Evolutionary conservation across 805 yeast species (phyloP).

Genomic region (Schizosaccharomyces cryophilus): DNA sequence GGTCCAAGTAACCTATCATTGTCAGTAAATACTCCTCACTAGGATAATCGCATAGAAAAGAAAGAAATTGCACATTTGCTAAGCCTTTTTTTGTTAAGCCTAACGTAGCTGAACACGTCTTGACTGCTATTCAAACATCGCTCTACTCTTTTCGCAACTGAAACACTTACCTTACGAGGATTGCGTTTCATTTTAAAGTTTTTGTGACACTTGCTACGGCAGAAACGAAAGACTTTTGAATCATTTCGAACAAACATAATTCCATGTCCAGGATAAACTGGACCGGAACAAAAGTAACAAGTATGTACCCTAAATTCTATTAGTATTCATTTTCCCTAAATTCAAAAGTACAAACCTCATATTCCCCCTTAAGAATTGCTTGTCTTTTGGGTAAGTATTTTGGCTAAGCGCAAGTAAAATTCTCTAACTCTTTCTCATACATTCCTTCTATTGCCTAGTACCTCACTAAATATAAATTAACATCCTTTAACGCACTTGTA

Average conservation of each 20-base stretch:
- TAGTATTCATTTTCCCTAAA: background rate
- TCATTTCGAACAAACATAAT: conserved; percentile 95
- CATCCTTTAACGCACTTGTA: too few species aligned
- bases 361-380: conserved; percentile 1
- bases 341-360: background rate
- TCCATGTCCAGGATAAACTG: conserved; percentile 50
- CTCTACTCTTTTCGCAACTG: conserved; percentile 15
- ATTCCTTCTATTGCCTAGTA: background rate
- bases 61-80: background rate
- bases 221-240: conserved; percentile 89
- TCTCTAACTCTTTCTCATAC: background rate
- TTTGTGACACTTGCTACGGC: conserved; percentile 94
- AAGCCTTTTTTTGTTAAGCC: conserved; percentile 14
- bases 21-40: background rate
- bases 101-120: too few species aligned
- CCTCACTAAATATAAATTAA: too few species aligned
- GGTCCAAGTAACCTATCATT: conserved; percentile 37
- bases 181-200: conserved; percentile 93
- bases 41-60: too few species aligned
- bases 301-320: conserved; percentile 35
- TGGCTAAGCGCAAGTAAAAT: background rate
- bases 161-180: conserved; percentile 50
- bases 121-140: background rate
- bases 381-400: background rate
- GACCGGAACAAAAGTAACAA: conserved; percentile 94